These are phyloP conservation scores for Xylaria sp. DNA, from an alignment of 2,329 filamentous ascomycete genomes.

Conservation along the genomic window DNA sequence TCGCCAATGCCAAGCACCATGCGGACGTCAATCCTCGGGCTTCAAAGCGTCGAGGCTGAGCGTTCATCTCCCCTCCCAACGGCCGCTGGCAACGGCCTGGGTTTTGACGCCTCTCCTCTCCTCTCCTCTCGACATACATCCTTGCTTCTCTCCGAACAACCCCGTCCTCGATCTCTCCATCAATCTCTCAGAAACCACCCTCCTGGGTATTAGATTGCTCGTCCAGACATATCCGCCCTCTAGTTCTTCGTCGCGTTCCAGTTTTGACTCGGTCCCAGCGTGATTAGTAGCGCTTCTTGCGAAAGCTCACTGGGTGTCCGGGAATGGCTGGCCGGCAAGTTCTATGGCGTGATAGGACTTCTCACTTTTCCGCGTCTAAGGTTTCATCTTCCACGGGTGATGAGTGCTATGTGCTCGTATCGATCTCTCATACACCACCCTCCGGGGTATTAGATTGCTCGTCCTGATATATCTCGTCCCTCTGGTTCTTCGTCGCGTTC, in stretches of 20 bases:
- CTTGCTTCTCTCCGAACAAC: not conserved
- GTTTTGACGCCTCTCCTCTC: not conserved
- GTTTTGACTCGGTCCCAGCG: slow-evolving; percentile 36
- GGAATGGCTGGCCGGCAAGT: slow-evolving; percentile 38
- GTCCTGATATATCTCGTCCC: not conserved
- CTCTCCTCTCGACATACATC: not conserved
- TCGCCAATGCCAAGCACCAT: not conserved
- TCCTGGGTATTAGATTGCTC: not conserved
- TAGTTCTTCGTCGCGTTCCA: slow-evolving; percentile 36
- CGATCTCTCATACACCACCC: not conserved
- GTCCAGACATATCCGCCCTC: not conserved
- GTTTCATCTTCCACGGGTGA: slow-evolving; percentile 27
- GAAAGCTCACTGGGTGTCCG: slow-evolving; percentile 38
- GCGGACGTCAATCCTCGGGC: not conserved
- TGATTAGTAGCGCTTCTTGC: slow-evolving; percentile 38
- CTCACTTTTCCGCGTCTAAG: too few relatives aligned
- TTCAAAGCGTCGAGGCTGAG: not conserved
- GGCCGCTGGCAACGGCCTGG: not conserved
- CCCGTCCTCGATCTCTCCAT: not conserved
- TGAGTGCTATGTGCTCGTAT: slow-evolving; percentile 17
- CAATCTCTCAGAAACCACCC: not conserved
- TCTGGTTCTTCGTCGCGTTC: slow-evolving; percentile 36
- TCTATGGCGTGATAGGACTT: not conserved
- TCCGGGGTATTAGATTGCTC: not conserved
- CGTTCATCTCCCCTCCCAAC: not conserved